phyloP scores from a whole-genome alignment of 176 grass and related monocot species.

The Raddia guianensis region DNA sequence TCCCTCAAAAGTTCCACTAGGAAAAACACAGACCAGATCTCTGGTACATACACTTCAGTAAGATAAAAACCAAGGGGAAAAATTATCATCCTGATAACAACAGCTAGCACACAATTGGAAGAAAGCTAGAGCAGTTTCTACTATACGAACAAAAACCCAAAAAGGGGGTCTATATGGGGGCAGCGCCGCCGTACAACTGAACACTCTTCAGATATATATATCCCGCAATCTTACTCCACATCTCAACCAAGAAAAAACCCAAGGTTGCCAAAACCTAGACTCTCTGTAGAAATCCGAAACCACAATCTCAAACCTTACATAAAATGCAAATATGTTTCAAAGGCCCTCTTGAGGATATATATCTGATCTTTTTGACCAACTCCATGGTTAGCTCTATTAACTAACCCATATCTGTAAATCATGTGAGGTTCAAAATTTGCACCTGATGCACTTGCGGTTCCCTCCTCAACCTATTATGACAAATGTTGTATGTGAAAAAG shows the following conservation, averaged over 20 bases:
- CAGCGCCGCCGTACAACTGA: constrained; percentile 61
- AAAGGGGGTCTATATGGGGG: constrained; percentile 53
- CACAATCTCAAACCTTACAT: constrained; percentile 80
- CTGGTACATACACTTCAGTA: constrained; percentile 74
- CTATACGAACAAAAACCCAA: constrained; percentile 57
- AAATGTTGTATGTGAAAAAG: constrained; percentile 71
- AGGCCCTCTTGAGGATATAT: constrained; percentile 54
- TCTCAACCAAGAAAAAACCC: constrained; percentile 64
- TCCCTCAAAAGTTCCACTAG: constrained; percentile 61
- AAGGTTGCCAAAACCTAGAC: constrained; percentile 60
- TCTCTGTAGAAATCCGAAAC: constrained; percentile 57
- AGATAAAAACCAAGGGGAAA: constrained; percentile 36
- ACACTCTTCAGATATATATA: constrained; percentile 78
- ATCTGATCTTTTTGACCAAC: constrained; percentile 55
- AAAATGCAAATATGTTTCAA: constrained; percentile 57
- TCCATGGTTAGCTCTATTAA: constrained; percentile 81
- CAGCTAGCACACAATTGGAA: constrained; percentile 60
- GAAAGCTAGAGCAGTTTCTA: constrained; percentile 56
- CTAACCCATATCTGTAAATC: constrained; percentile 67
- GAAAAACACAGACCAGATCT: constrained; percentile 67
- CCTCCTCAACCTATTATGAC: constrained; percentile 76
- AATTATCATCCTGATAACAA: constrained; percentile 54
- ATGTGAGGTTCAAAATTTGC: constrained; percentile 65
- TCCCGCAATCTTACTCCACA: constrained; percentile 79
- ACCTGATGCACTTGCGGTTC: constrained; percentile 56